Evolutionary conservation across 768 basidiomycete genomes (phyloP).

Genomic region (Paxillus ammoniavirescens): DNA sequence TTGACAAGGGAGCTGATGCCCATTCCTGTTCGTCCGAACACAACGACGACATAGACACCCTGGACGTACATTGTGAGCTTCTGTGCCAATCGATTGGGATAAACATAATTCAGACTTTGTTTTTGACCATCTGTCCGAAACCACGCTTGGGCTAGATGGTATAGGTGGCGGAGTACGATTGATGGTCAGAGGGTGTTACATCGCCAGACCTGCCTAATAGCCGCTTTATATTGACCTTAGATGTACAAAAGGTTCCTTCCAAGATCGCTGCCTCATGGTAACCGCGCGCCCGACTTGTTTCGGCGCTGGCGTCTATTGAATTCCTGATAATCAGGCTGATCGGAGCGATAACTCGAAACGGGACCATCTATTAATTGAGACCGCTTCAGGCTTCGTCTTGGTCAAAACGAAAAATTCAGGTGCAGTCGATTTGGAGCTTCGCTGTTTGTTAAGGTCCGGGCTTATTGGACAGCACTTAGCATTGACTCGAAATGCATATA

Average conservation of each 20-base stretch:
- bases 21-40: slow-evolving; percentile 12
- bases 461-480: too few relatives aligned
- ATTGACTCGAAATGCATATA: too few relatives aligned
- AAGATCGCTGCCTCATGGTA: not conserved
- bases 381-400: too few relatives aligned
- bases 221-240: too few relatives aligned
- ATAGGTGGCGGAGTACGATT: not conserved
- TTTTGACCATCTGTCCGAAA: not conserved
- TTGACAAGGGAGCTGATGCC: slow-evolving; percentile 14
- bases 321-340: too few relatives aligned
- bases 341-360: too few relatives aligned
- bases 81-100: not conserved
- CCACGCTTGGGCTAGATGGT: too few relatives aligned
- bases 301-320: not conserved
- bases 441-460: too few relatives aligned
- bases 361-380: too few relatives aligned
- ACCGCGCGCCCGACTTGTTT: not conserved
- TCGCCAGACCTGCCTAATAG: not conserved
- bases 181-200: not conserved
- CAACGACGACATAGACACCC: slow-evolving; percentile 9
- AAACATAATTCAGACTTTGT: not conserved
- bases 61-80: not conserved
- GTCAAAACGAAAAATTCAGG: too few relatives aligned
- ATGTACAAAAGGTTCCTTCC: not conserved
- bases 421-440: too few relatives aligned